Percentiles rank a stretch among this genome's conserved stretches.
Evolutionary conservation across 306 rosid species (phyloP).

Genomic region (Erythrophleum fordii): DNA sequence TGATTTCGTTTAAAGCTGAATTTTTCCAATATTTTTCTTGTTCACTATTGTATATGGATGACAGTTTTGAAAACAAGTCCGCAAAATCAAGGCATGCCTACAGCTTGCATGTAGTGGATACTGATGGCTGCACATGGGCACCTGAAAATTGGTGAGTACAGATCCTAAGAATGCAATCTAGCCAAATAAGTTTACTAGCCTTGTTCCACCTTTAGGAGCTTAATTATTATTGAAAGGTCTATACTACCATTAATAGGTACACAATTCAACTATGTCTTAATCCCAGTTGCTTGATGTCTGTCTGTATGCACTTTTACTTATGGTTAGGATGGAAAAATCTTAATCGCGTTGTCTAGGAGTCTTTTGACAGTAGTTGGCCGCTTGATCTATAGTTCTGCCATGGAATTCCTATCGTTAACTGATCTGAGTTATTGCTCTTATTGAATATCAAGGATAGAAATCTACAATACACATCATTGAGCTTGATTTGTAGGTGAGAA

Average conservation of each 20-base stretch:
- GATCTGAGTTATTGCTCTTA: background rate
- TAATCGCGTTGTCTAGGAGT: background rate
- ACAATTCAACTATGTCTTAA: conserved; percentile 14
- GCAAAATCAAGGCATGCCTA: conserved; percentile 92
- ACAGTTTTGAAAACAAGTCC: conserved; percentile 91
- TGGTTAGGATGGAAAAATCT: background rate
- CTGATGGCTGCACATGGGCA: conserved; percentile 94
- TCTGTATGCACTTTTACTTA: background rate
- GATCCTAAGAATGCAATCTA: background rate
- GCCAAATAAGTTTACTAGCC: background rate
- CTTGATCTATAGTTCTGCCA: background rate
- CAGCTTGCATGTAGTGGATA: conserved; percentile 87
- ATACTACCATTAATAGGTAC: conserved; percentile 8
- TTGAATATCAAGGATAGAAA: conserved; percentile 3
- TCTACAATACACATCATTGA: background rate
- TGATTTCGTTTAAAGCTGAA: conserved; percentile 10
- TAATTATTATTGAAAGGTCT: background rate
- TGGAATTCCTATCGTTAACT: background rate
- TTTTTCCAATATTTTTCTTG: conserved; percentile 21
- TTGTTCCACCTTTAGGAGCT: conserved; percentile 17
- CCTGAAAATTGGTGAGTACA: conserved; percentile 79
- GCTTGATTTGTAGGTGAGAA: conserved; percentile 4
- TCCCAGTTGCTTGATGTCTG: background rate
- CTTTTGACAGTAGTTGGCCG: background rate
- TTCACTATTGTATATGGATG: conserved; percentile 34